Evolutionary conservation across 23 red algal genomes (phyloP).

Genomic region (Gracilaria domingensis): DNA sequence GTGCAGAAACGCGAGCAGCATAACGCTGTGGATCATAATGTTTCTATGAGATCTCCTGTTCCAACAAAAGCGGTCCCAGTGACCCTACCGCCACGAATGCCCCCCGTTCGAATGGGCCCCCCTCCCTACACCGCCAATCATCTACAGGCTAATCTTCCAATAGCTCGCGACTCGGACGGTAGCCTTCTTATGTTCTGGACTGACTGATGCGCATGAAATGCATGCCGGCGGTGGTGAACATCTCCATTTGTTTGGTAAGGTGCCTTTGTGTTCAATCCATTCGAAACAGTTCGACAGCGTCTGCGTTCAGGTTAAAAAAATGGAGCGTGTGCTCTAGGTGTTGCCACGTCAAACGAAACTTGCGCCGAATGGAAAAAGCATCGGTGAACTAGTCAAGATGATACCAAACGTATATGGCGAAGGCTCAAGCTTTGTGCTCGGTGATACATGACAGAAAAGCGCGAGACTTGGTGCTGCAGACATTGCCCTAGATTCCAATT

Average conservation of each 20-base stretch:
- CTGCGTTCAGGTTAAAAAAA: slow-evolving; percentile 75
- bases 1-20: not conserved
- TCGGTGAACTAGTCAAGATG: slow-evolving; percentile 48
- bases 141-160: slow-evolving; percentile 8
- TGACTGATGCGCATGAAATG: slow-evolving; percentile 91
- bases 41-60: not conserved
- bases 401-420: slow-evolving; percentile 65
- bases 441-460: not conserved
- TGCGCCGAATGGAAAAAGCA: slow-evolving; percentile 6
- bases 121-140: slow-evolving; percentile 4
- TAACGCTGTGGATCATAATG: too few relatives aligned
- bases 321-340: slow-evolving; percentile 84
- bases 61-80: not conserved
- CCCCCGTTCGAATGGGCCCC: slow-evolving; percentile 4
- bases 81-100: not conserved
- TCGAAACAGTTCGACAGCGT: slow-evolving; percentile 44
- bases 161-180: slow-evolving; percentile 65
- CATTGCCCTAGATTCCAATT: slow-evolving; percentile 13
- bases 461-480: not conserved
- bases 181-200: slow-evolving; percentile 84
- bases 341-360: slow-evolving; percentile 62
- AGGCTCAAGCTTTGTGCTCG: slow-evolving; percentile 49
- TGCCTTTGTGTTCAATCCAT: slow-evolving; percentile 23
- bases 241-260: slow-evolving; percentile 89
- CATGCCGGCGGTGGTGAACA: slow-evolving; percentile 70